Base-by-base conservation (phyloP, 78 protist species). In the Dictyostelium intermedium region DNA sequence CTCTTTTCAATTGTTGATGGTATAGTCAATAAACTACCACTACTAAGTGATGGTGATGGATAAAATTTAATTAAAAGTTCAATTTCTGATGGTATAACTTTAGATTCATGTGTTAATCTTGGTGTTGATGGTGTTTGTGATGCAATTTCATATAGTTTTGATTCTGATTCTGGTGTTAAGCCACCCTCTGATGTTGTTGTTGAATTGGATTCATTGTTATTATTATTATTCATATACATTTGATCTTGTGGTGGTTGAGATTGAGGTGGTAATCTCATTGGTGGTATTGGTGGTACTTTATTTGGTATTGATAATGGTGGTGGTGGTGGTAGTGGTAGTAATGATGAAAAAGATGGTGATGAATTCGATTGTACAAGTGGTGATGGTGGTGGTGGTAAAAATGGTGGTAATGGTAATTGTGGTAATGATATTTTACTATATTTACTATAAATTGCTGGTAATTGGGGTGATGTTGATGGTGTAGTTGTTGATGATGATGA, bases 41-140 rank as follows among this genome's bases (percentile, higher is more conserved):
- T 63, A 45, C 77, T 53, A 30, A 56, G 18, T 7, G 56, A 37
- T 70, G 82, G 4, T 13, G 60, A 74, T 85, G 77, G 82, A 10
- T 23, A 56, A 83, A 30, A 83, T 66, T 20, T 66, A 66, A 83
- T 41, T 41, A n/a, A 39, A 13, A 83, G n/a, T 39, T 18, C 45
- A 39, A 66, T 66, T 13, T 66, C 79, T 9, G 77, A 60, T 66
- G 89, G 89, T 66, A 83, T 66, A 8, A 32, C 37, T 66, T 77
- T 86, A 2, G 84, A 70, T 25, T 86, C 92, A 27, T 83, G 89
- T 27, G 35, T 27, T 41, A 83, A 25, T 69, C 89, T 83, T 66
- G 89, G 89, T 41, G 89, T 47, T 30, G 61, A 14, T 61, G 84
- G 76, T 72, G 79, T 34, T 66, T 27, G 37, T 27, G 47, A 16